Percentiles rank a stretch among this genome's conserved stretches.
Evolutionary conservation across 768 basidiomycete species (phyloP).

Genomic region (Cystobasidium tubakii): DNA sequence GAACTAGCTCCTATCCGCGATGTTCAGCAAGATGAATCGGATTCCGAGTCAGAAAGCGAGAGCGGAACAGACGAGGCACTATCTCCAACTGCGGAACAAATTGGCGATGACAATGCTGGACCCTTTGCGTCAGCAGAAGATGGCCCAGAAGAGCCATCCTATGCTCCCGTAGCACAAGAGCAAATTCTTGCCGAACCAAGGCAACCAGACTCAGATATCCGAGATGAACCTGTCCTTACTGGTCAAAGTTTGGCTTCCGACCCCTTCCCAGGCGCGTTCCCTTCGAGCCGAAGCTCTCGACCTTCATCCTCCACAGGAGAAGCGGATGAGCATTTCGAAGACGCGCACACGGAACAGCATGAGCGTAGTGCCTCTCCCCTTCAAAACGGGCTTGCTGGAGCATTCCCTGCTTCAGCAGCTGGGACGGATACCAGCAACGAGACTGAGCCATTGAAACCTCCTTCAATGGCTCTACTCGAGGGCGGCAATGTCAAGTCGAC

Average conservation of each 20-base stretch:
- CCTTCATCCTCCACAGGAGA: neutral
- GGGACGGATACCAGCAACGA: neutral
- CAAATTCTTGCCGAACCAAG: neutral
- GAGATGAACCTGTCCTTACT: neutral
- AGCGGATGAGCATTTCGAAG: conserved; percentile 17
- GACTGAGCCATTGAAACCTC: neutral
- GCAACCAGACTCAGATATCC: neutral
- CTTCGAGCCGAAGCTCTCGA: neutral
- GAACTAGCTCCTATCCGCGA: conserved; percentile 21
- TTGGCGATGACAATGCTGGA: neutral
- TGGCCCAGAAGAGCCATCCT: neutral
- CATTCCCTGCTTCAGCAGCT: neutral
- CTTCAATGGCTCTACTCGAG: neutral
- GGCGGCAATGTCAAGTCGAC: neutral
- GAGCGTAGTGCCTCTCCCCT: neutral
- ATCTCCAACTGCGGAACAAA: neutral
- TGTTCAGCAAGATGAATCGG: conserved; percentile 20
- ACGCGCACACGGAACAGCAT: neutral
- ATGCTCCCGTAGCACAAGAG: no score
- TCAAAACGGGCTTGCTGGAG: neutral
- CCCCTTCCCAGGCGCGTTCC: conserved; percentile 24
- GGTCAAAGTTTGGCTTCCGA: neutral
- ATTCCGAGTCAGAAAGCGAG: conserved; percentile 6
- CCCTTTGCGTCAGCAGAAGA: neutral
- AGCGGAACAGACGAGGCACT: neutral